These are phyloP conservation scores for Zea luxurians DNA, from an alignment of 176 grass and related monocot genomes.

Conservation along the genomic window DNA sequence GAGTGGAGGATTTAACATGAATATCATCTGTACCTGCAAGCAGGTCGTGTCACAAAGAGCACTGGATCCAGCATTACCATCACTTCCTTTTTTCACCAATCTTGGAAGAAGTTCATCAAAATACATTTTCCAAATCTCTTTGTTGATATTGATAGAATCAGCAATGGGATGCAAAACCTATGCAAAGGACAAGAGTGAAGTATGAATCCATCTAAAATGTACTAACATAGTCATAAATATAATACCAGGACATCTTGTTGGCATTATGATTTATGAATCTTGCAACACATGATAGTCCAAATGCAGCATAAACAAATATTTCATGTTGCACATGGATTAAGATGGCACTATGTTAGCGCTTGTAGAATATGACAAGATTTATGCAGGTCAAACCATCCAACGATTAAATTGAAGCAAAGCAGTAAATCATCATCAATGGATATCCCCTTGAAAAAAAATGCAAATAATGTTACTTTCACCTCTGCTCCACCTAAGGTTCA, in stretches of 20 bases:
- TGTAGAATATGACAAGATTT: no score
- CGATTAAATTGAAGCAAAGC: no score
- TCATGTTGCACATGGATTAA: no score
- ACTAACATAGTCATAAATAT: neutral
- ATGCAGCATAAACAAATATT: no score
- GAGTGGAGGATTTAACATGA: conserved; percentile 4
- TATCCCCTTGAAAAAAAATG: no score
- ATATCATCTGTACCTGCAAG: conserved; percentile 68
- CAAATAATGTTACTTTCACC: no score
- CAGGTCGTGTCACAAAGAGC: conserved; percentile 86
- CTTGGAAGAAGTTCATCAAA: conserved; percentile 83
- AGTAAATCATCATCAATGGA: no score
- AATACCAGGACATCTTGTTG: conserved; percentile 14
- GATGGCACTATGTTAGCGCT: no score
- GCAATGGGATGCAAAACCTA: conserved; percentile 85
- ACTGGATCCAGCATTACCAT: conserved; percentile 87
- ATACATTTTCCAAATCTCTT: conserved; percentile 89
- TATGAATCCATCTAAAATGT: conserved; percentile 36
- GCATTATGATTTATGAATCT: neutral
- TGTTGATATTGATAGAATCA: conserved; percentile 90
- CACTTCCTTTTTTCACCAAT: conserved; percentile 75
- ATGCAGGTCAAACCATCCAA: no score
- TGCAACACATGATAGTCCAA: no score
- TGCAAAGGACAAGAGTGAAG: conserved; percentile 22
- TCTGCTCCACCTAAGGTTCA: no score